Evolutionary conservation across 768 basidiomycete genomes (phyloP).

Genomic region (Tephrocybe sp.): DNA sequence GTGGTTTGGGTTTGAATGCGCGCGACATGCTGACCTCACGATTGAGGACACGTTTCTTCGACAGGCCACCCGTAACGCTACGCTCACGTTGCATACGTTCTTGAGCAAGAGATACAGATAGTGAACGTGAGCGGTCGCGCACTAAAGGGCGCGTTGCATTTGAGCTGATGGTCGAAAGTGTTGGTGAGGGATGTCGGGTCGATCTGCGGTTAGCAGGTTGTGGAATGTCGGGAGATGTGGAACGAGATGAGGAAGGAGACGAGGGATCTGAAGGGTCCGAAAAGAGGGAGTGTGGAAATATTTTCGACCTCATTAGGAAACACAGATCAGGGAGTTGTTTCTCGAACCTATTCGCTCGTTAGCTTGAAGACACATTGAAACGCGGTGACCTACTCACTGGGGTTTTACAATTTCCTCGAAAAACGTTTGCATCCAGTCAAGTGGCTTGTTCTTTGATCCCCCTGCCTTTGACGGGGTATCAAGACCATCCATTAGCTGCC

Average conservation of each 20-base stretch:
- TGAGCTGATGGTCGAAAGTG: constrained; percentile 21
- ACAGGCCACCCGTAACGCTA: constrained; percentile 28
- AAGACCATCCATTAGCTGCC: constrained; percentile 61
- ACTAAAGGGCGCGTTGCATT: constrained; percentile 23
- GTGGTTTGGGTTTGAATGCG: constrained; percentile 48
- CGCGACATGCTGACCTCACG: constrained; percentile 80
- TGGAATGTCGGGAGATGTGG: constrained; percentile 27
- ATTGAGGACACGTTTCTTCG: constrained; percentile 55
- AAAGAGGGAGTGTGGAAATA: constrained; percentile 67
- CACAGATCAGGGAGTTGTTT: constrained; percentile 51
- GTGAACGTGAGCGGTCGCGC: constrained; percentile 55
- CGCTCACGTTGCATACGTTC: constrained; percentile 45
- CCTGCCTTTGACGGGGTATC: constrained; percentile 18
- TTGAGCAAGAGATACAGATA: constrained; percentile 71
- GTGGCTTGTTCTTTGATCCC: constrained; percentile 28
- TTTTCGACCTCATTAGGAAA: constrained; percentile 59
- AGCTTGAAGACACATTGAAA: neutral
- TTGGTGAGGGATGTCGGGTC: constrained; percentile 19
- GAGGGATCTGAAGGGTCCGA: constrained; percentile 53
- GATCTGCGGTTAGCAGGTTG: constrained; percentile 1
- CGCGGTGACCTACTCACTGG: constrained; percentile 41
- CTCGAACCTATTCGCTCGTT: constrained; percentile 48
- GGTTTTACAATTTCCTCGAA: constrained; percentile 66
- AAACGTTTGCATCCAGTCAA: constrained; percentile 78
- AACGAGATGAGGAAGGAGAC: constrained; percentile 28